Conservation (phyloP, 306 rosid species). For the Quercus dentata region DNA sequence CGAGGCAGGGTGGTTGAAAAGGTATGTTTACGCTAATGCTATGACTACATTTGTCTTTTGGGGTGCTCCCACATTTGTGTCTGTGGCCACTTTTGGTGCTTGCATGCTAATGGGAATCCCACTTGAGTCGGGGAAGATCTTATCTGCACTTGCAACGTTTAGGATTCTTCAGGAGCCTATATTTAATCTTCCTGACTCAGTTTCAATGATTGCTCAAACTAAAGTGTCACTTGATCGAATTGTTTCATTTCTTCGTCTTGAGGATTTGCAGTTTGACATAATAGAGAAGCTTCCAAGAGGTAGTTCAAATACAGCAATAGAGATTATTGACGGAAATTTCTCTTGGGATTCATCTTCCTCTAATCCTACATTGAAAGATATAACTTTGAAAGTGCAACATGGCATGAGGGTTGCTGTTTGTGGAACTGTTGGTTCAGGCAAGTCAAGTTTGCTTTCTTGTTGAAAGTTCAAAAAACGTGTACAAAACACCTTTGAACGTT, state of each 20-base stretch:
- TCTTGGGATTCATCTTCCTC: constrained; percentile 22
- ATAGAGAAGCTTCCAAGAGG: constrained; percentile 20
- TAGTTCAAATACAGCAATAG: constrained; percentile 19
- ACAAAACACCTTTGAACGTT: too few species aligned
- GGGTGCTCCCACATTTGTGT: neutral
- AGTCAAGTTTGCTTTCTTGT: constrained; percentile 30
- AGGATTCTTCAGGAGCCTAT: constrained; percentile 28
- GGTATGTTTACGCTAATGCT: neutral
- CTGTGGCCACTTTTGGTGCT: neutral
- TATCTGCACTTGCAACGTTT: constrained; percentile 36
- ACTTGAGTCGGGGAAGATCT: constrained; percentile 33
- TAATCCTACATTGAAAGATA: constrained; percentile 12
- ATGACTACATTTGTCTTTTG: constrained; percentile 16
- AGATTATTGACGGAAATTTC: constrained; percentile 28
- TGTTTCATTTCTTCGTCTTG: constrained; percentile 22
- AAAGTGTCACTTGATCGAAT: constrained; percentile 36
- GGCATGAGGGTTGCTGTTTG: constrained; percentile 33
- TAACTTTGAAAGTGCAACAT: constrained; percentile 6
- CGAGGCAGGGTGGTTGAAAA: constrained; percentile 25
- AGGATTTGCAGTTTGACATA: constrained; percentile 5
- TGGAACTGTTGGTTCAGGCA: constrained; percentile 36
- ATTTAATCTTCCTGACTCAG: constrained; percentile 20
- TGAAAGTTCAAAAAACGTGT: too few species aligned
- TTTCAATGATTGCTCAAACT: constrained; percentile 24
- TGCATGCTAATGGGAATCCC: constrained; percentile 29